Evolutionary conservation across 495 filamentous ascomycete genomes (phyloP).

Genomic region (Penicillium subrubescens): DNA sequence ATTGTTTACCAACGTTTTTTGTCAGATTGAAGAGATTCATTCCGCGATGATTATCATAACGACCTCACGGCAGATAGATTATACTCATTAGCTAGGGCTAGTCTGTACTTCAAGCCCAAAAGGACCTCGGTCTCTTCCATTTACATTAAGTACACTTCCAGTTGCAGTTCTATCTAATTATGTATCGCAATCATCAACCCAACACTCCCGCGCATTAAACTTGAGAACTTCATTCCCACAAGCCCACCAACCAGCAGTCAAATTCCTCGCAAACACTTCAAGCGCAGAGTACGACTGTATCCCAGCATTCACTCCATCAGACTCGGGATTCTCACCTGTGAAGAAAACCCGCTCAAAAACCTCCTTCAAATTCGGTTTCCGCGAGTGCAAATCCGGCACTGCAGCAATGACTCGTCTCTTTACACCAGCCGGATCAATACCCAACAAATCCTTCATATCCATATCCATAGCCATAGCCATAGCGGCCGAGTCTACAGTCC

Average conservation of each 20-base stretch:
- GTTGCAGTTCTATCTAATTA: neutral
- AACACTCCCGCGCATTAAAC: constrained; percentile 73
- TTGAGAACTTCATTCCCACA: constrained; percentile 87
- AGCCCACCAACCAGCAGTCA: constrained; percentile 85
- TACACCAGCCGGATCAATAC: constrained; percentile 23
- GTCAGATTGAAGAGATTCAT: neutral
- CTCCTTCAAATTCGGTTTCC: constrained; percentile 75
- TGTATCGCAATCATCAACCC: constrained; percentile 41
- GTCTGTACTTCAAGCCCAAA: neutral
- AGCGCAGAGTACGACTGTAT: constrained; percentile 59
- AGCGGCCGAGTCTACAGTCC: neutral
- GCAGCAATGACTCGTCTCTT: constrained; percentile 65
- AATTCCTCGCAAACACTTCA: constrained; percentile 85
- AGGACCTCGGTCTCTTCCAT: neutral
- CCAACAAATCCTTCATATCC: constrained; percentile 7
- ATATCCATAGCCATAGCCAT: neutral
- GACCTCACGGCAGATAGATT: neutral
- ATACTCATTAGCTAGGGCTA: neutral
- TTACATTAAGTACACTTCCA: neutral
- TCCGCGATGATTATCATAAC: neutral
- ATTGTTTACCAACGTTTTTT: neutral
- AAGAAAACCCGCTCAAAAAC: constrained; percentile 56
- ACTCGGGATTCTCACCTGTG: neutral
- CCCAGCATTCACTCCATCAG: neutral
- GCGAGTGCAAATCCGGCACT: constrained; percentile 88